Evolutionary conservation across 768 basidiomycete species (phyloP).

Genomic region (Tulasnella sp.): DNA sequence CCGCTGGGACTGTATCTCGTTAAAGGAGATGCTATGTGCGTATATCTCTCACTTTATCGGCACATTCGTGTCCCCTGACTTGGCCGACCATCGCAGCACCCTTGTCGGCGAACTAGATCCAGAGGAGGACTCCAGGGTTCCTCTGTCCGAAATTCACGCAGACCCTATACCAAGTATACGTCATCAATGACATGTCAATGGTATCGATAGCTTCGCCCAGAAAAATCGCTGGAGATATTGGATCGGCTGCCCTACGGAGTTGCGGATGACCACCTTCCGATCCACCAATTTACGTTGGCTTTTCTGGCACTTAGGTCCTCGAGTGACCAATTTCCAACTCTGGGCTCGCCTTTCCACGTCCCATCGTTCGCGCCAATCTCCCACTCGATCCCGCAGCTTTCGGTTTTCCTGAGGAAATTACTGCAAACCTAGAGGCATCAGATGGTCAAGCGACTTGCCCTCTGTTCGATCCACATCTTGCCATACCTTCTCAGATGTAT

Average conservation of each 20-base stretch:
- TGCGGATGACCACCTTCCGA: constrained; percentile 2
- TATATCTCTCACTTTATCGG: constrained; percentile 18
- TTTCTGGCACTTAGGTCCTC: constrained; percentile 11
- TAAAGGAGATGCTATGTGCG: constrained; percentile 97
- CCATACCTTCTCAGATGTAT: constrained; percentile 10
- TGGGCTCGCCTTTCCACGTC: constrained; percentile 5
- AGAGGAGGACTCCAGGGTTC: constrained; percentile 59
- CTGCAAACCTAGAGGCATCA: constrained; percentile 10
- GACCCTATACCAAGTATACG: constrained; percentile 78
- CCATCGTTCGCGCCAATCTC: constrained; percentile 6
- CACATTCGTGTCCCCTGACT: not conserved
- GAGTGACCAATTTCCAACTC: constrained; percentile 3
- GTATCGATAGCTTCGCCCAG: not conserved
- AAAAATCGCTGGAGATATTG: not conserved
- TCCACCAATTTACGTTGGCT: constrained; percentile 16
- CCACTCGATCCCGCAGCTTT: constrained; percentile 3
- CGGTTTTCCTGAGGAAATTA: constrained; percentile 4
- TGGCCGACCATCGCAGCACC: constrained; percentile 33
- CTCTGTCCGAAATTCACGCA: constrained; percentile 68
- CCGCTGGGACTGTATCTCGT: constrained; percentile 93
- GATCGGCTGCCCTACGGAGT: not conserved
- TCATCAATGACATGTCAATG: constrained; percentile 28
- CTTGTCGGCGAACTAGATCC: constrained; percentile 83
- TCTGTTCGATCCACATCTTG: not conserved
- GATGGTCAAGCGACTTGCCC: not conserved